Conservation (phyloP, 2,329 filamentous ascomycete species). For the Aspergillus tamarii region DNA sequence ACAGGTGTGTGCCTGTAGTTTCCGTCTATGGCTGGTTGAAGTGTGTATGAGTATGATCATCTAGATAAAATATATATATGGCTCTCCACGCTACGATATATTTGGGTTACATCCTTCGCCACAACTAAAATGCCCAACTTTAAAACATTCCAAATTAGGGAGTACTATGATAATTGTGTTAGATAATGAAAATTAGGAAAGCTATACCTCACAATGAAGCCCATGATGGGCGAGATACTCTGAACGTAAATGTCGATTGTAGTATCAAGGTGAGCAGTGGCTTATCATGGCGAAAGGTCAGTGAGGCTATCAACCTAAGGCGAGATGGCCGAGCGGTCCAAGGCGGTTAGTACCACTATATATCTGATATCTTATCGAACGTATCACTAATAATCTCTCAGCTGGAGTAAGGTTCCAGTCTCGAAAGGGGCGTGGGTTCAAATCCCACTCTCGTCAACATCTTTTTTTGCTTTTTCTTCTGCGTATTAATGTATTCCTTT, state of each 20-base stretch:
- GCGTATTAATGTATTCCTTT: no score
- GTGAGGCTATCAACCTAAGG: background rate
- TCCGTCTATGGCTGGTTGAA: no score
- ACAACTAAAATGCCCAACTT: no score
- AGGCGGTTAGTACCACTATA: background rate
- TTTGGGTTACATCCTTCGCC: no score
- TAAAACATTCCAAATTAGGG: no score
- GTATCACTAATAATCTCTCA: background rate
- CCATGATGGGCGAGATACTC: background rate
- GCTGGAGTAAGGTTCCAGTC: constrained; percentile 8
- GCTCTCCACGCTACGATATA: no score
- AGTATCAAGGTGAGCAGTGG: rapidly evolving
- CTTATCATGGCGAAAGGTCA: background rate
- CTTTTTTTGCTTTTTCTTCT: no score
- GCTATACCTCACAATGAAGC: background rate
- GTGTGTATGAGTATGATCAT: no score
- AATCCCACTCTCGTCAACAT: constrained; percentile 8
- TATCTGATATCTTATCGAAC: background rate
- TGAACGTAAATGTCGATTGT: no score
- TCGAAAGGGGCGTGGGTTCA: constrained; percentile 9
- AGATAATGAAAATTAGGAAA: background rate
- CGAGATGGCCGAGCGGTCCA: constrained; percentile 5
- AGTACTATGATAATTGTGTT: background rate
- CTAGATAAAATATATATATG: no score
- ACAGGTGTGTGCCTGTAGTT: no score